Conservation (phyloP, 2,329 filamentous ascomycete genomes). For the Penicillium polonicum region DNA sequence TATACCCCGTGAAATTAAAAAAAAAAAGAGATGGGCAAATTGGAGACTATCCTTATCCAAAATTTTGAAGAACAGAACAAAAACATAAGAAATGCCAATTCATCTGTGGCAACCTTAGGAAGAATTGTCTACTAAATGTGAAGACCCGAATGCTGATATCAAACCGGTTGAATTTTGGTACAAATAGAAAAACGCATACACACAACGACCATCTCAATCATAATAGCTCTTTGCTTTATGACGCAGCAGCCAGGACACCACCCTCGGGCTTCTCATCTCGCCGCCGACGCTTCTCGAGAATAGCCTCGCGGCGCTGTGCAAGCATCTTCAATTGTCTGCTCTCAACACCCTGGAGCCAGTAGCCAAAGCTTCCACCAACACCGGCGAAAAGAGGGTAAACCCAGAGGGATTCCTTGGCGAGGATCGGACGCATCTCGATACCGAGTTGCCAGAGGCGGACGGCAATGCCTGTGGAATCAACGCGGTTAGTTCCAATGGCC, state of each 20-base stretch:
- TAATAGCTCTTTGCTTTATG: slow-evolving; percentile 29
- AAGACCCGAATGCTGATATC: slow-evolving; percentile 23
- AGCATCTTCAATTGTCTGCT: slow-evolving; percentile 75
- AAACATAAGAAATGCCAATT: slow-evolving; percentile 1
- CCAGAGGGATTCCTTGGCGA: slow-evolving; percentile 81
- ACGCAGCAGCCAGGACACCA: slow-evolving; percentile 37
- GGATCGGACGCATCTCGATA: slow-evolving; percentile 95
- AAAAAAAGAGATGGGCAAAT: background rate
- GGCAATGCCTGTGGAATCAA: slow-evolving; percentile 67
- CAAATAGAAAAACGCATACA: slow-evolving; percentile 26
- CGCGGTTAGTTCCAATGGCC: slow-evolving; percentile 12
- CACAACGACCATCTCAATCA: slow-evolving; percentile 18
- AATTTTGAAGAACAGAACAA: background rate
- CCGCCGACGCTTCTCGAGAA: slow-evolving; percentile 87
- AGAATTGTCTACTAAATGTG: slow-evolving; percentile 4
- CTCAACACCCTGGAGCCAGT: slow-evolving; percentile 93
- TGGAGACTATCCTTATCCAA: background rate
- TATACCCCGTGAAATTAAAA: background rate
- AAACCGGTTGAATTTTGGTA: slow-evolving; percentile 36
- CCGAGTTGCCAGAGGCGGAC: slow-evolving; percentile 95
- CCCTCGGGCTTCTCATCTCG: slow-evolving; percentile 55
- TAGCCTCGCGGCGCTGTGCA: slow-evolving; percentile 70
- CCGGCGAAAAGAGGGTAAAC: slow-evolving; percentile 86
- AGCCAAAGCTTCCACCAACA: slow-evolving; percentile 87
- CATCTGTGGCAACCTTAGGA: background rate